Percentiles rank a stretch among this genome's conserved stretches.
phyloP scores from a whole-genome alignment of 202 grass and related monocot genomes.

The Brachypodium distachyon region DNA sequence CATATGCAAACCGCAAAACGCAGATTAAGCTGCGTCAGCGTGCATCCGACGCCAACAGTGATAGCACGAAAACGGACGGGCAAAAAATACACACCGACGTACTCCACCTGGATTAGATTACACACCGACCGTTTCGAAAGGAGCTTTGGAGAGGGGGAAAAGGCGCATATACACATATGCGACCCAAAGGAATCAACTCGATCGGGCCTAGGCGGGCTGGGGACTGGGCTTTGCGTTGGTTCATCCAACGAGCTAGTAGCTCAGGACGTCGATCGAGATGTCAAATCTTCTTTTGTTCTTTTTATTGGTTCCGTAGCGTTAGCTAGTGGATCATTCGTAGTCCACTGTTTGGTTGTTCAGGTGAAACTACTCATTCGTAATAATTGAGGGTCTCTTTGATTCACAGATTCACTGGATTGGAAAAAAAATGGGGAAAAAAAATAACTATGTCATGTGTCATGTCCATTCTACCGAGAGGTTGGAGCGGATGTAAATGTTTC shows the following conservation, averaged over 20 bases:
- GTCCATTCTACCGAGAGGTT: no score
- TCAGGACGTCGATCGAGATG: not conserved
- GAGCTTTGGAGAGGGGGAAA: not conserved
- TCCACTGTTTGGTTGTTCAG: no score
- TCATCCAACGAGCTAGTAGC: not conserved
- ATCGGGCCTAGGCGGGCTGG: no score
- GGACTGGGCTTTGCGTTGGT: no score
- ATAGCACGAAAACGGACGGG: not conserved
- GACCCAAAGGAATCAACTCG: not conserved
- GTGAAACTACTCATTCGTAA: no score
- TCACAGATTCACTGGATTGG: no score
- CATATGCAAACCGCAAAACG: constrained; percentile 2
- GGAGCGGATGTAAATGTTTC: no score
- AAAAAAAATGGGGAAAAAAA: no score
- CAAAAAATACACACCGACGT: not conserved
- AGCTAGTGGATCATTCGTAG: no score
- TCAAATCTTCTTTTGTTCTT: not conserved
- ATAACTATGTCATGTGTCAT: no score
- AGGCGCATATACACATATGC: not conserved
- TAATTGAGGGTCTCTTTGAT: no score
- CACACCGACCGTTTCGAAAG: not conserved
- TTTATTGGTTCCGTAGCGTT: no score
- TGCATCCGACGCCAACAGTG: constrained; percentile 4
- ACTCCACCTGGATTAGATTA: not conserved
- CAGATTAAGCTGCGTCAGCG: not conserved